Evolutionary conservation across 2,329 filamentous ascomycete genomes (phyloP), one percentile per base, ranked within the genome.

Genomic region (Curvularia verruculosa): DNA sequence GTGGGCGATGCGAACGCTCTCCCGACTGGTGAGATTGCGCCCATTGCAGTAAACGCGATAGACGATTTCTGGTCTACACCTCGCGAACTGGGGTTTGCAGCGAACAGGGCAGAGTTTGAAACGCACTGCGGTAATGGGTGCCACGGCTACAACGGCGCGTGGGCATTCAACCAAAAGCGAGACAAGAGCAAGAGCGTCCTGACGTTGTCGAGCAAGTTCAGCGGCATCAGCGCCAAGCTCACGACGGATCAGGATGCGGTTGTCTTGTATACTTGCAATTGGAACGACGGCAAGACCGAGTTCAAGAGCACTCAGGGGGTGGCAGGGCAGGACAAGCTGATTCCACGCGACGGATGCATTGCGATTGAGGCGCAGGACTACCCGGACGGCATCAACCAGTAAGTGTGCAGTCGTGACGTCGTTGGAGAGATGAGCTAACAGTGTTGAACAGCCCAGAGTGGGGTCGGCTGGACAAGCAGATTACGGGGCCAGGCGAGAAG

Each of bases 311-410:
- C 69, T 0, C 71, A 74, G 53, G 71, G 71, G 7, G 58, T 69
- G 10, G 23, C 55, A 18, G 69, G 68, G 13, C 58, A 68, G 50
- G 67, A 73, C 60, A 73, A 70, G 57, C 64, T 71, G 46, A 74
- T 74, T 28, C 70, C 70, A 6, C 60, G 70, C 24, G 70, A 73
- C 52, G 71, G 71, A 4, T 74, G 71, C 61, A 69, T 74, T 53
- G 71, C 71, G 15, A 72, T 74, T 48, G 71, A 74, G 52, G 66
- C 71, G 5, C 69, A 72, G 60, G 71, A 74, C 53, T 74, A 73
- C 49, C 69, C 72, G 18, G 69, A 74, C 47, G 71, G 70, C 18
- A 72, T 74, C 61, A 74, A 73, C 58, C 70, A 74, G 71, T 74
- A 58, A 66, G 71, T 71, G 19, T 18, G 24, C 31, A 23, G 23